phyloP scores from a whole-genome alignment of 1,139 yeast genomes.

The Zygoascus meyerae region DNA sequence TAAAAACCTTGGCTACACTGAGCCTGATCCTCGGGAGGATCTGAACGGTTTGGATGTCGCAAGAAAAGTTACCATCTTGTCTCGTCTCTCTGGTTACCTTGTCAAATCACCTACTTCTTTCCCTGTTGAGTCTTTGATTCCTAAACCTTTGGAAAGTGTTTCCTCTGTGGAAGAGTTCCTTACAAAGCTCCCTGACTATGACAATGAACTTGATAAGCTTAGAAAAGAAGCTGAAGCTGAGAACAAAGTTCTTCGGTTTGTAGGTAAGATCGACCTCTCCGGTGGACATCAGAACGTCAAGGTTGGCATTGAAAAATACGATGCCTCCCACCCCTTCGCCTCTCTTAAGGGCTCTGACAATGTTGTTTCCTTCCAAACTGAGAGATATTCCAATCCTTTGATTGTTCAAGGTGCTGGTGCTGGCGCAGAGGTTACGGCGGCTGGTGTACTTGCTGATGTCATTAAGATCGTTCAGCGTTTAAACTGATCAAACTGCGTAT shows the following conservation, averaged over 20 bases:
- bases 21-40: conserved; percentile 99
- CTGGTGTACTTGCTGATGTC: conserved; percentile 93
- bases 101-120: conserved; percentile 92
- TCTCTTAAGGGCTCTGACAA: conserved; percentile 93
- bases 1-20: conserved; percentile 89
- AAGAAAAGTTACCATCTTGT: conserved; percentile 91
- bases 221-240: conserved; percentile 78
- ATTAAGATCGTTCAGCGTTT: conserved; percentile 77
- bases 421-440: conserved; percentile 98
- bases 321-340: conserved; percentile 89
- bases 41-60: conserved; percentile 97
- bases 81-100: conserved; percentile 81
- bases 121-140: conserved; percentile 91
- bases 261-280: conserved; percentile 80
- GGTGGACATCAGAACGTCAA: conserved; percentile 50
- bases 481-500: neutral
- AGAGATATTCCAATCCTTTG: conserved; percentile 88
- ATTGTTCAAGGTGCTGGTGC: conserved; percentile 98
- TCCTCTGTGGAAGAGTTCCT: conserved; percentile 71
- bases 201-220: conserved; percentile 66
- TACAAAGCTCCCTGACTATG: conserved; percentile 75
- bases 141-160: conserved; percentile 73
- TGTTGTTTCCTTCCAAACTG: conserved; percentile 84
- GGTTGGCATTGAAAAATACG: conserved; percentile 79
- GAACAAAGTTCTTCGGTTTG: conserved; percentile 84